These are phyloP conservation scores for Ogataea angusta DNA, from an alignment of 805 yeast genomes.

Conservation along the genomic window DNA sequence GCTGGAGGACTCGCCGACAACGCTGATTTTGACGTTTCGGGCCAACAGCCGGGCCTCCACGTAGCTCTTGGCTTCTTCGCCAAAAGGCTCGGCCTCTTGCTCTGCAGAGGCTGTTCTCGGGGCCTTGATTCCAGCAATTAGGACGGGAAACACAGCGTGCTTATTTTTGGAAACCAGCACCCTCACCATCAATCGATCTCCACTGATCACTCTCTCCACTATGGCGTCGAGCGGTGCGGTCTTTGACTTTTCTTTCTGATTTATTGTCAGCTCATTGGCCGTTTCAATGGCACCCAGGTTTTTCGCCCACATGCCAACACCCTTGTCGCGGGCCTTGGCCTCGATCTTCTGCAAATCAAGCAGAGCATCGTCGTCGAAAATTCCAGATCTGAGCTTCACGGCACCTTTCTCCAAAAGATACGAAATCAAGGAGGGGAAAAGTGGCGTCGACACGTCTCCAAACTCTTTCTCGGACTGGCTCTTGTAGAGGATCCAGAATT, in stretches of 20 bases:
- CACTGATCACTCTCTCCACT: constrained; percentile 73
- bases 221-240: constrained; percentile 49
- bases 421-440: constrained; percentile 56
- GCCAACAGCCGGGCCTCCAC: constrained; percentile 64
- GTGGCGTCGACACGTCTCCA: constrained; percentile 67
- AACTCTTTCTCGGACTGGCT: constrained; percentile 57
- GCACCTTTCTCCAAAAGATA: constrained; percentile 55
- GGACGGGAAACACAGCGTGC: constrained; percentile 57
- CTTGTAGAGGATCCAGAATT: constrained; percentile 55
- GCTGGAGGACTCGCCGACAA: constrained; percentile 59
- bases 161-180: constrained; percentile 42
- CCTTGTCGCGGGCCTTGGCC: constrained; percentile 47
- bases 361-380: constrained; percentile 41
- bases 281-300: constrained; percentile 25
- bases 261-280: constrained; percentile 29
- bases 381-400: constrained; percentile 59
- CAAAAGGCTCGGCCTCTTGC: constrained; percentile 52
- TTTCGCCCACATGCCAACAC: constrained; percentile 55
- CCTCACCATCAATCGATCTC: constrained; percentile 72
- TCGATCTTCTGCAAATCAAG: constrained; percentile 40
- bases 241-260: constrained; percentile 36
- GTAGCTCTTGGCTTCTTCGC: constrained; percentile 61
- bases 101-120: constrained; percentile 61
- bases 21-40: constrained; percentile 51
- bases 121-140: constrained; percentile 69